These are phyloP conservation scores for Barnettozyma salicaria DNA, from an alignment of 805 yeast genomes.

Conservation along the genomic window DNA sequence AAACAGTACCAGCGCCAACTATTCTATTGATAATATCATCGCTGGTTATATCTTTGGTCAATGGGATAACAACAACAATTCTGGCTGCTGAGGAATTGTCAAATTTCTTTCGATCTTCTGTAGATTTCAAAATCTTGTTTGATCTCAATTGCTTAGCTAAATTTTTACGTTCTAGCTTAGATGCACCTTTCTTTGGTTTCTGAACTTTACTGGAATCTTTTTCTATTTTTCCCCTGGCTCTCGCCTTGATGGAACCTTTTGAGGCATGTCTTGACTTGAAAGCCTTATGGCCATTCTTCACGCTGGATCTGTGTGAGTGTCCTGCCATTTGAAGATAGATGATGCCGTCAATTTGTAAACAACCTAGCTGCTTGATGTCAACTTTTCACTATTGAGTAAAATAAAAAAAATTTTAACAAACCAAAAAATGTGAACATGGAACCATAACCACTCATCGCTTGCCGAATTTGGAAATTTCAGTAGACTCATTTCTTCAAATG, in stretches of 20 bases:
- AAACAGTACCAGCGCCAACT: conserved; percentile 34
- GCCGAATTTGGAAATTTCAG: neutral
- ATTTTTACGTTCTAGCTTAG: conserved; percentile 71
- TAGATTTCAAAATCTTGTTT: conserved; percentile 57
- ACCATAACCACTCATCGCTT: conserved; percentile 7
- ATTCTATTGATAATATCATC: conserved; percentile 48
- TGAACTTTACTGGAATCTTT: conserved; percentile 37
- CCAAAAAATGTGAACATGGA: too few relatives aligned
- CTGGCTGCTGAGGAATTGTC: conserved; percentile 76
- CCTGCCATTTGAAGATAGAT: too few relatives aligned
- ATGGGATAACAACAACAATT: conserved; percentile 72
- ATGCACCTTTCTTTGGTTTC: conserved; percentile 28
- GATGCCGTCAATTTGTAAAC: too few relatives aligned
- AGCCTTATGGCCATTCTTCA: conserved; percentile 80
- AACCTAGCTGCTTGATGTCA: too few relatives aligned
- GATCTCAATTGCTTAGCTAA: conserved; percentile 69
- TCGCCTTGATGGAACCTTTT: conserved; percentile 78
- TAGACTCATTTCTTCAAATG: neutral
- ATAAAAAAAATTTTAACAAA: too few relatives aligned
- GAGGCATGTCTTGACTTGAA: conserved; percentile 90
- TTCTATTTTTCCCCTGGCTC: conserved; percentile 83
- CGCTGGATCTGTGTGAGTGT: conserved; percentile 77
- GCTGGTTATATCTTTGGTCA: conserved; percentile 64
- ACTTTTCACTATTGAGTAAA: too few relatives aligned
- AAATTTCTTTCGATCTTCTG: conserved; percentile 60